A percentile compares a stretch with the other conserved stretches of the same genome.
These are phyloP conservation scores for Dictyostelium capitatum DNA, from an alignment of 78 protist species.

Conservation along the genomic window DNA sequence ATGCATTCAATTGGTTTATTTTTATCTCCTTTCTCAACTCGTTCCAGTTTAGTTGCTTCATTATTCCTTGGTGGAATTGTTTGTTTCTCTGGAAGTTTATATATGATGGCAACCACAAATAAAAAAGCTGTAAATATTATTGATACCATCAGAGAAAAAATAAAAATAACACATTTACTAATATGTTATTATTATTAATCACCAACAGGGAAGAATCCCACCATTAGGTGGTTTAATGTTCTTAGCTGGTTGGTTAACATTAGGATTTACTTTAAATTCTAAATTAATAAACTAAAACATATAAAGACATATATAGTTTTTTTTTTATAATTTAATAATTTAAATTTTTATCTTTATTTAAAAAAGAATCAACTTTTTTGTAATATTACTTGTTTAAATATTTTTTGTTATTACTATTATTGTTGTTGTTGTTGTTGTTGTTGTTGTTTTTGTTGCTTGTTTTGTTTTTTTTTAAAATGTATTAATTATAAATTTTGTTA, in stretches of 20 bases:
- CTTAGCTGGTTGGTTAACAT: constrained; percentile 75
- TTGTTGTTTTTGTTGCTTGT: neutral
- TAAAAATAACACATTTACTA: neutral
- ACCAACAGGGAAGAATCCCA: constrained; percentile 25
- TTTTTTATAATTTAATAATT: neutral
- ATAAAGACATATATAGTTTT: too few species aligned
- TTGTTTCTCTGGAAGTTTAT: constrained; percentile 78
- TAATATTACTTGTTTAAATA: neutral
- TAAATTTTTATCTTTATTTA: neutral
- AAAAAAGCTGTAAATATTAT: neutral
- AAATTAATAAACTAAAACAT: neutral
- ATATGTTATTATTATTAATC: neutral
- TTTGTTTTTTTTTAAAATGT: neutral
- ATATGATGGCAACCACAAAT: constrained; percentile 41
- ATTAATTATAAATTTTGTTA: neutral
- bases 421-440: too few species aligned
- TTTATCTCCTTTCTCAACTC: constrained; percentile 18
- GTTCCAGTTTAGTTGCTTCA: constrained; percentile 10
- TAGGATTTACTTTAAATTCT: constrained; percentile 31
- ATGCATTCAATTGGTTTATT: constrained; percentile 62
- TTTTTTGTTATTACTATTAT: too few species aligned
- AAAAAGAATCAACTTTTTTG: neutral
- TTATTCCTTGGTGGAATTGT: constrained; percentile 58
- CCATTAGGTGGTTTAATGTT: constrained; percentile 84
- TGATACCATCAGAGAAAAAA: constrained; percentile 17